Conservation (phyloP, 2,329 filamentous ascomycete species). For the Trichoderma sp. region DNA sequence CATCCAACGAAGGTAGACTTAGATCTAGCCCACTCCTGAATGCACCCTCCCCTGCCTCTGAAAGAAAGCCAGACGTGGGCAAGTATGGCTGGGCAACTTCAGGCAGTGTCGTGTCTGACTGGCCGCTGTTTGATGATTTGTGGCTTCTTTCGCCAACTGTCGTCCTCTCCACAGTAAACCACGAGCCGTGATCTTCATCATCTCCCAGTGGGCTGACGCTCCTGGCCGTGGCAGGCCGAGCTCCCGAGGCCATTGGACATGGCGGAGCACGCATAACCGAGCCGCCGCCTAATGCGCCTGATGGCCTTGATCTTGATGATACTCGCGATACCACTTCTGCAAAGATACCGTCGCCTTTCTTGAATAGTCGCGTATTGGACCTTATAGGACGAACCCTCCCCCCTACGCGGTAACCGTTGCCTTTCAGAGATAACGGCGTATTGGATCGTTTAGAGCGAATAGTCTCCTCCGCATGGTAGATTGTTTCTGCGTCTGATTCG, state of each 20-base stretch:
- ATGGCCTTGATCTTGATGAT: slow-evolving; percentile 26
- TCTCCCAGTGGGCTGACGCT: slow-evolving; percentile 24
- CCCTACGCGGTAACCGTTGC: slow-evolving; percentile 24
- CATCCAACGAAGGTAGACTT: slow-evolving; percentile 30
- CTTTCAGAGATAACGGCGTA: slow-evolving; percentile 21
- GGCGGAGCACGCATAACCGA: slow-evolving; percentile 26
- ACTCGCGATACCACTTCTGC: slow-evolving; percentile 27
- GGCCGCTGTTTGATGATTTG: slow-evolving; percentile 26
- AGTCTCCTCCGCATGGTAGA: slow-evolving; percentile 26
- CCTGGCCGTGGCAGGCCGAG: slow-evolving; percentile 23
- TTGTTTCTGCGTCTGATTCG: slow-evolving; percentile 26
- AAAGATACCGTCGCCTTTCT: slow-evolving; percentile 24
- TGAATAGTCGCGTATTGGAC: slow-evolving; percentile 21
- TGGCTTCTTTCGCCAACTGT: slow-evolving; percentile 27
- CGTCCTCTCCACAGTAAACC: slow-evolving; percentile 35
- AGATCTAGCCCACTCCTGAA: slow-evolving; percentile 31
- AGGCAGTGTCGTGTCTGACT: slow-evolving; percentile 29
- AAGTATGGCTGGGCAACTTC: slow-evolving; percentile 34
- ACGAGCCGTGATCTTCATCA: slow-evolving; percentile 32
- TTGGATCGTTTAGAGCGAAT: slow-evolving; percentile 18
- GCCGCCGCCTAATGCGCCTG: slow-evolving; percentile 28
- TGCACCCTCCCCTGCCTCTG: slow-evolving; percentile 26
- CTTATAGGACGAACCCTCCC: slow-evolving; percentile 19
- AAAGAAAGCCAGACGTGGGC: slow-evolving; percentile 29
- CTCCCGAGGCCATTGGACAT: slow-evolving; percentile 27